Percentiles rank a stretch among this genome's conserved stretches.
phyloP scores from a whole-genome alignment of 108 stramenopile genomes.

The Aurantiochytrium sp. region DNA sequence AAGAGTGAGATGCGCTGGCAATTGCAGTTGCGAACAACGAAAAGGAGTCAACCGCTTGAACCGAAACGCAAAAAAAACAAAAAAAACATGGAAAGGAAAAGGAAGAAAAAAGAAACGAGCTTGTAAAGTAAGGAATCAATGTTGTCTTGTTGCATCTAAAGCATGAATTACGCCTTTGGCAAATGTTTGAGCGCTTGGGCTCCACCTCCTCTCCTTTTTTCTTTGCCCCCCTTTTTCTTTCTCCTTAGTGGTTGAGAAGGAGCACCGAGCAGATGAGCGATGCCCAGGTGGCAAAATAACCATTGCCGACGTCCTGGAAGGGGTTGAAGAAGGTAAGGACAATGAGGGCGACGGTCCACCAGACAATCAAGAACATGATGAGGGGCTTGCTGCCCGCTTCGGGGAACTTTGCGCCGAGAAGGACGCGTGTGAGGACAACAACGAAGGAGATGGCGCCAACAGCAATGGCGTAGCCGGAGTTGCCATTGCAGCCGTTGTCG shows the following conservation, averaged over 20 bases:
- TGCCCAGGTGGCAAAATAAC: constrained; percentile 11
- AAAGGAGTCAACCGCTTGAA: no score
- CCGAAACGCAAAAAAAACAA: no score
- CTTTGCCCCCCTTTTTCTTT: no score
- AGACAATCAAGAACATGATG: background rate
- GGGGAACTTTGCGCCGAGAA: background rate
- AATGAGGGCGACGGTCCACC: background rate
- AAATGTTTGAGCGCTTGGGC: no score
- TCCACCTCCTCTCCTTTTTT: no score
- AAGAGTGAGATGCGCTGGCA: no score
- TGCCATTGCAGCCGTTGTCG: background rate
- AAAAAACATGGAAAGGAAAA: background rate
- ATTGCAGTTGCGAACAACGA: no score
- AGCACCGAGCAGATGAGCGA: background rate
- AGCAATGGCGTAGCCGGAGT: background rate
- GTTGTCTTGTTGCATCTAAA: background rate
- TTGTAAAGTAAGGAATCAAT: background rate
- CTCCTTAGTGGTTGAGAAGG: background rate
- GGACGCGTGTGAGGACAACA: background rate
- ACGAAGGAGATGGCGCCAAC: background rate
- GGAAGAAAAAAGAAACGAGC: background rate
- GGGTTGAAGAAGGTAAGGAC: background rate
- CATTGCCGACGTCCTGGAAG: background rate
- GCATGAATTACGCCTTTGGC: no score
- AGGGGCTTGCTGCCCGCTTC: background rate